phyloP scores from a whole-genome alignment of 129 eudicot genomes.

The Flaveria robusta region DNA sequence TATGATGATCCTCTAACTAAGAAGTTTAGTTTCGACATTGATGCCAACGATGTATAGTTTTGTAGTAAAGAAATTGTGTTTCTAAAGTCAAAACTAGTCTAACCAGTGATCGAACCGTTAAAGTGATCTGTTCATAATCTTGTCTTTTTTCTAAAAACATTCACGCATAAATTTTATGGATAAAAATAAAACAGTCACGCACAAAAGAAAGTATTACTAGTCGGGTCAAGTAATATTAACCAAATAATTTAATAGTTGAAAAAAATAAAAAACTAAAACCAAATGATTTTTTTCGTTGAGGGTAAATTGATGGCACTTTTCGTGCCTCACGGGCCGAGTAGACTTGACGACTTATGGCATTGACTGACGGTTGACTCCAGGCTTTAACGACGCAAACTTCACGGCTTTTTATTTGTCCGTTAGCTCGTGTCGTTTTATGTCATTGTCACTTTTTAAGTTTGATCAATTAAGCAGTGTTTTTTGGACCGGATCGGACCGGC shows the following conservation, averaged over 20 bases:
- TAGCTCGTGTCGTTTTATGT: slow-evolving; percentile 14
- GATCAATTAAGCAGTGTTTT: too few species aligned
- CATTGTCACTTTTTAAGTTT: background rate
- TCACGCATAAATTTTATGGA: too few species aligned
- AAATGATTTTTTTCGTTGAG: background rate
- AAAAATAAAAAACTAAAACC: too few species aligned
- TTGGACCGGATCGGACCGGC: too few species aligned
- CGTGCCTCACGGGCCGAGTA: slow-evolving; percentile 35
- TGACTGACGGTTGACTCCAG: slow-evolving; percentile 26
- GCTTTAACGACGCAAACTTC: slow-evolving; percentile 28
- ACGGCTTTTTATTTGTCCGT: slow-evolving; percentile 37
- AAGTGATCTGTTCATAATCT: too few species aligned
- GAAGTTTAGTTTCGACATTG: too few species aligned
- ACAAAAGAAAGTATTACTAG: background rate
- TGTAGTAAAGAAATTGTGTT: background rate
- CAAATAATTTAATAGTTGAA: background rate
- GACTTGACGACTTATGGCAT: slow-evolving; percentile 30
- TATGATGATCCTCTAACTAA: too few species aligned
- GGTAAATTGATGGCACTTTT: background rate
- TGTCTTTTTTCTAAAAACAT: too few species aligned
- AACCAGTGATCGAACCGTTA: background rate
- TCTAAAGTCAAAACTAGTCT: background rate
- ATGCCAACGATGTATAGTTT: too few species aligned
- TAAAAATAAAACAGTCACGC: too few species aligned
- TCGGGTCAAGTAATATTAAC: background rate